phyloP scores from a whole-genome alignment of 1,139 yeast genomes.

The Taiozyma sp. region DNA sequence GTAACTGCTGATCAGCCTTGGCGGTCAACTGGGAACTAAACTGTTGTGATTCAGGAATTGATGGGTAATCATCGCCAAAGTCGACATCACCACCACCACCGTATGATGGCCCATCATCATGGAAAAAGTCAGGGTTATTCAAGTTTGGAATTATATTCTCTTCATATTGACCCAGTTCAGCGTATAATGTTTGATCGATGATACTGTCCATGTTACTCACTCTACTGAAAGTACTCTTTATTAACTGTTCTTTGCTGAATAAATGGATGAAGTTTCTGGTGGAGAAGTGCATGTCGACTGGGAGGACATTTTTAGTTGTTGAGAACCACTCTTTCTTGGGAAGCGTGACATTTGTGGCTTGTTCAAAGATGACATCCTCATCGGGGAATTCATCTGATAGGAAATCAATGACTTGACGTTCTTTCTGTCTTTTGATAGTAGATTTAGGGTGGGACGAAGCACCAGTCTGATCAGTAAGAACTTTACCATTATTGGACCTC shows the following conservation, averaged over 20 bases:
- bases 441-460: constrained; percentile 8
- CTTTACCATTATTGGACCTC: background rate
- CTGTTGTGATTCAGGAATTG: constrained; percentile 8
- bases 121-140: constrained; percentile 30
- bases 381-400: constrained; percentile 28
- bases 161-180: constrained; percentile 44
- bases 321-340: constrained; percentile 39
- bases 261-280: constrained; percentile 63
- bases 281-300: constrained; percentile 71
- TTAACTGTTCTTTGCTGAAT: constrained; percentile 58
- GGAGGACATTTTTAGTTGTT: constrained; percentile 46
- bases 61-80: background rate
- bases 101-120: constrained; percentile 15
- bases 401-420: constrained; percentile 43
- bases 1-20: constrained; percentile 22
- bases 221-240: constrained; percentile 27
- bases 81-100: constrained; percentile 13
- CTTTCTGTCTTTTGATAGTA: constrained; percentile 22
- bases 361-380: constrained; percentile 39
- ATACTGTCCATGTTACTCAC: constrained; percentile 15
- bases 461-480: background rate
- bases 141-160: constrained; percentile 15
- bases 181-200: constrained; percentile 73
- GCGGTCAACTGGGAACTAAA: constrained; percentile 13
- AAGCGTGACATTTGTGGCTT: constrained; percentile 35